A percentile compares a stretch with the other conserved stretches of the same genome.
phyloP scores from a whole-genome alignment of 345 rosid genomes.

The Sisymbrium altissimum region DNA sequence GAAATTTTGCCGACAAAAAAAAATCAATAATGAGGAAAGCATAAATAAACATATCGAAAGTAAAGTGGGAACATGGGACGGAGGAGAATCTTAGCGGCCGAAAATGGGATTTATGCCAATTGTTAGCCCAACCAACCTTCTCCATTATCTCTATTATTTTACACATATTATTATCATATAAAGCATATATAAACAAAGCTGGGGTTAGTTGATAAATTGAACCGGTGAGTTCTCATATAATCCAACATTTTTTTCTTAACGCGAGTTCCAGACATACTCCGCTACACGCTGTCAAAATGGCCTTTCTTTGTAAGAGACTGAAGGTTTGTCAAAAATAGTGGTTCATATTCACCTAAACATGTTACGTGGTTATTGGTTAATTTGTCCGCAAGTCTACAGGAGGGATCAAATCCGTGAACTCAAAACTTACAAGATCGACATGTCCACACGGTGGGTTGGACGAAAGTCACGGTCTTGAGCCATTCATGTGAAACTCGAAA shows the following conservation, averaged over 20 bases:
- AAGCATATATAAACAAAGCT: not conserved
- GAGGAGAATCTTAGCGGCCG: constrained; percentile 31
- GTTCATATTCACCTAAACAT: no score
- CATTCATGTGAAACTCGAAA: no score
- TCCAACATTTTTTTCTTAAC: not conserved
- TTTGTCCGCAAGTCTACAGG: no score
- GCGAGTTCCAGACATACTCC: no score
- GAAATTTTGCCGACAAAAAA: constrained; percentile 17
- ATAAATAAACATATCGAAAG: constrained; percentile 7
- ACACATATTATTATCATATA: not conserved
- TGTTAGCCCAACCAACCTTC: constrained; percentile 15
- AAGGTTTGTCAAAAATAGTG: no score
- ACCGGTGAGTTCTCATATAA: not conserved
- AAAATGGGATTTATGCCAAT: constrained; percentile 2
- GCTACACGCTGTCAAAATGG: no score
- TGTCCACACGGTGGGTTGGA: no score
- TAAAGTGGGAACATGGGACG: constrained; percentile 25
- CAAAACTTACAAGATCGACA: no score
- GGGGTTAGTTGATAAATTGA: not conserved
- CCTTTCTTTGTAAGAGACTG: no score
- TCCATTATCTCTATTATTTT: constrained; percentile 22
- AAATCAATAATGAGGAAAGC: constrained; percentile 13
- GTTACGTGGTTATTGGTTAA: no score
- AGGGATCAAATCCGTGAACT: no score
- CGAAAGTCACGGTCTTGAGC: no score